phyloP scores from a whole-genome alignment of 139 green algal genomes.

The Chlamydomonas schloesseri region DNA sequence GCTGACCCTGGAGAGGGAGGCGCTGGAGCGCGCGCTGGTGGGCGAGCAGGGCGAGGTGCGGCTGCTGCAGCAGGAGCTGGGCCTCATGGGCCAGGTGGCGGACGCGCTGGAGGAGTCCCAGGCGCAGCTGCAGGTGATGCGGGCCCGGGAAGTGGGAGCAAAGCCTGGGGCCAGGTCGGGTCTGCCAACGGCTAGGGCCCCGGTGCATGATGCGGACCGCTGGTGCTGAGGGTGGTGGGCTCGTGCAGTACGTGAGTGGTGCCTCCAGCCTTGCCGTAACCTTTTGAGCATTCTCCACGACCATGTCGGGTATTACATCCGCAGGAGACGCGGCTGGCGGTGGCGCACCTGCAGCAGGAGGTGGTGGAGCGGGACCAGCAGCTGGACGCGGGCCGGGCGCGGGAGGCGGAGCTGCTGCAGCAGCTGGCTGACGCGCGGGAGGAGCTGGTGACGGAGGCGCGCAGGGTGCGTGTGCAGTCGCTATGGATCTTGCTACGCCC shows the following conservation, averaged over 20 bases:
- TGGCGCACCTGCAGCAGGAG: slow-evolving; percentile 39
- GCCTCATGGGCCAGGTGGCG: slow-evolving; percentile 19
- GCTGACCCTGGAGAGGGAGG: slow-evolving; percentile 43
- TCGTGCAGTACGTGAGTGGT: too few relatives aligned
- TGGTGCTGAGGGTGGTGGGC: too few relatives aligned
- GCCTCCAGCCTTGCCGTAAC: too few relatives aligned
- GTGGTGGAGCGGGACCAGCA: neutral
- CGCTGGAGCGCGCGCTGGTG: slow-evolving; percentile 41
- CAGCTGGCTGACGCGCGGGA: neutral
- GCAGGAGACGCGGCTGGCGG: slow-evolving; percentile 29
- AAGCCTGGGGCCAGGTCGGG: too few relatives aligned
- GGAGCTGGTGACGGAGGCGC: neutral
- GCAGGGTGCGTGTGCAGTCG: too few relatives aligned
- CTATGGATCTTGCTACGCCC: too few relatives aligned
- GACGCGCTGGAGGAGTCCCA: slow-evolving; percentile 38
- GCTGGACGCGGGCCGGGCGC: neutral
- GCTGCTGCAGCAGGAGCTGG: slow-evolving; percentile 22
- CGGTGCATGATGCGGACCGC: too few relatives aligned
- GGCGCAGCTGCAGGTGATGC: slow-evolving; percentile 22
- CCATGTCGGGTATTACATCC: too few relatives aligned
- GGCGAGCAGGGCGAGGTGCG: slow-evolving; percentile 30
- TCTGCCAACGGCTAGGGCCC: too few relatives aligned
- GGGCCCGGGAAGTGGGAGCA: too few relatives aligned
- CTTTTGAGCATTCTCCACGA: too few relatives aligned
- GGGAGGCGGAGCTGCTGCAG: neutral